Evolutionary conservation across 495 filamentous ascomycete species (phyloP).

Genomic region (Penicillium salamii): DNA sequence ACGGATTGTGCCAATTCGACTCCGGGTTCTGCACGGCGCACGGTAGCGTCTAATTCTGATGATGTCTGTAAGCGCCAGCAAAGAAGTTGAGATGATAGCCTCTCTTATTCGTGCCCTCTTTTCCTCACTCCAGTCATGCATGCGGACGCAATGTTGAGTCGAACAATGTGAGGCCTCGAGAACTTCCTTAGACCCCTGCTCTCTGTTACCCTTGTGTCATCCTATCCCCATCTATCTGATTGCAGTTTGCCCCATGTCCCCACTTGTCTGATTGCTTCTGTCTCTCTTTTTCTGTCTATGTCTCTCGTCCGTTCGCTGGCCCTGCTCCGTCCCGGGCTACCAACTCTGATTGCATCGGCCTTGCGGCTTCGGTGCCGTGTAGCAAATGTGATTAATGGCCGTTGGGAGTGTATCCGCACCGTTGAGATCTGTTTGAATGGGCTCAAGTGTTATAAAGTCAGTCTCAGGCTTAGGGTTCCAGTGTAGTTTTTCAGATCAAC

Average conservation of each 20-base stretch:
- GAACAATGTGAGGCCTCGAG: background rate
- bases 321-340: conserved; percentile 18
- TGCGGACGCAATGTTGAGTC: background rate
- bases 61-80: background rate
- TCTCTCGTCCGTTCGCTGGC: conserved; percentile 20
- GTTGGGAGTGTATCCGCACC: conserved; percentile 3
- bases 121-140: background rate
- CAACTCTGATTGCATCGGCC: conserved; percentile 19
- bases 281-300: background rate
- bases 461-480: background rate
- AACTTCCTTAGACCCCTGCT: background rate
- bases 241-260: conserved; percentile 11
- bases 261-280: conserved; percentile 14
- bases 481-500: background rate
- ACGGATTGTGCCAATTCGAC: conserved; percentile 20
- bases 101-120: background rate
- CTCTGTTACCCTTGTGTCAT: background rate
- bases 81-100: background rate
- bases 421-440: conserved; percentile 4
- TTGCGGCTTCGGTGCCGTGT: conserved; percentile 6
- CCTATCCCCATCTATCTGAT: conserved; percentile 8
- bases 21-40: conserved; percentile 12
- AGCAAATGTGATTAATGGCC: conserved; percentile 6
- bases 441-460: conserved; percentile 8
- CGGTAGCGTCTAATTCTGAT: background rate